These are phyloP conservation scores for Claviceps monticola DNA, from an alignment of 2,329 filamentous ascomycete species.

Conservation along the genomic window DNA sequence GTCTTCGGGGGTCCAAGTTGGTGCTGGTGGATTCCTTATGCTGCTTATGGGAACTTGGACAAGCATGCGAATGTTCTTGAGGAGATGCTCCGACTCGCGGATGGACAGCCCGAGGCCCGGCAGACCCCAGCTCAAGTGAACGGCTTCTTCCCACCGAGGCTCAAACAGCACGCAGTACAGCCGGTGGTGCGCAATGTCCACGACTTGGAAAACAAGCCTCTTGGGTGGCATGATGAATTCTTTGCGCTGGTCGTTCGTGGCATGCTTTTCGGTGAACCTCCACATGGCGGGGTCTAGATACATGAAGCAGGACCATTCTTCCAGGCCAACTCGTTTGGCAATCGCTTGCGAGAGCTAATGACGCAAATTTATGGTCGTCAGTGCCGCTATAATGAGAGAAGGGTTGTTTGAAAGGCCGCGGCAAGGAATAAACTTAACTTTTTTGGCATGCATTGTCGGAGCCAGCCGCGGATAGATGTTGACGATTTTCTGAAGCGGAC, in stretches of 20 bases:
- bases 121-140: constrained; percentile 31
- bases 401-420: neutral
- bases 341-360: constrained; percentile 24
- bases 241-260: constrained; percentile 21
- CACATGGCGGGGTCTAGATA: constrained; percentile 20
- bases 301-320: constrained; percentile 15
- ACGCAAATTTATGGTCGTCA: neutral
- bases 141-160: constrained; percentile 18
- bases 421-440: constrained; percentile 17
- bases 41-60: constrained; percentile 18
- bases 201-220: constrained; percentile 24
- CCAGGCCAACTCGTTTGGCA: constrained; percentile 15
- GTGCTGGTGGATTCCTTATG: constrained; percentile 12
- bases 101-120: constrained; percentile 32
- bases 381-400: too few relatives aligned
- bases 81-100: constrained; percentile 29
- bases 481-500: constrained; percentile 20
- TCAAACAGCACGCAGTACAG: constrained; percentile 32
- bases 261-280: constrained; percentile 17
- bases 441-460: constrained; percentile 22
- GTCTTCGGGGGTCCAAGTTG: constrained; percentile 25
- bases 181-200: constrained; percentile 25
- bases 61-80: constrained; percentile 22
- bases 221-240: constrained; percentile 19
- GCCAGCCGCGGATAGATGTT: constrained; percentile 34